phyloP scores from a whole-genome alignment of 495 filamentous ascomycete genomes.

The Daldinia loculata region DNA sequence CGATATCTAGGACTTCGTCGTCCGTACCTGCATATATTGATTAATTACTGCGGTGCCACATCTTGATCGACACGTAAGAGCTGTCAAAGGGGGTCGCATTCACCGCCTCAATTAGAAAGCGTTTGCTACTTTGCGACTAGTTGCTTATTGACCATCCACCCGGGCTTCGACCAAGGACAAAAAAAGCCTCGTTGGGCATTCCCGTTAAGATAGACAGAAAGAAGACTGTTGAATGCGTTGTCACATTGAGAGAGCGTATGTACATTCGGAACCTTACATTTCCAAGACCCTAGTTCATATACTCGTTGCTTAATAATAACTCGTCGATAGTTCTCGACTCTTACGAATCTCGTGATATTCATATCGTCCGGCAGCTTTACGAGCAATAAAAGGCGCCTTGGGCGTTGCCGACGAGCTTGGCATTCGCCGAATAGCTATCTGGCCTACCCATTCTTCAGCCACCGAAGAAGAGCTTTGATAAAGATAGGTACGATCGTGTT shows the following conservation, averaged over 20 bases:
- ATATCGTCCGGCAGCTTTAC: constrained; percentile 12
- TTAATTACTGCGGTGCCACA: constrained; percentile 27
- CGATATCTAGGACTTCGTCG: constrained; percentile 10
- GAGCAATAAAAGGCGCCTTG: constrained; percentile 3
- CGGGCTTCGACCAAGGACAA: constrained; percentile 9
- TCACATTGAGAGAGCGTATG: constrained; percentile 4
- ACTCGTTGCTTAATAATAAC: constrained; percentile 14
- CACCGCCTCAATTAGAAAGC: constrained; percentile 29
- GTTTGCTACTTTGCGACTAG: constrained; percentile 20
- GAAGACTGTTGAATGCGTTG: constrained; percentile 17
- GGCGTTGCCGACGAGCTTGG: constrained; percentile 29
- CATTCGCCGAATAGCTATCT: constrained; percentile 12
- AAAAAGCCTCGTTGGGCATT: constrained; percentile 38
- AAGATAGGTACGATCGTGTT: not conserved
- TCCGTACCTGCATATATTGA: constrained; percentile 42
- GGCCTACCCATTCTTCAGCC: not conserved
- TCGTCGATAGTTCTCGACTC: not conserved
- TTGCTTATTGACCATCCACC: constrained; percentile 22
- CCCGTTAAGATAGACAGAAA: constrained; percentile 7
- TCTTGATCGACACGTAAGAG: constrained; percentile 37
- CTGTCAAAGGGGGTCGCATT: constrained; percentile 30
- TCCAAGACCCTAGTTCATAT: not conserved
- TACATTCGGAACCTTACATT: not conserved
- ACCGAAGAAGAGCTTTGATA: constrained; percentile 6
- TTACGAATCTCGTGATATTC: constrained; percentile 10